Percentiles rank a stretch among this genome's conserved stretches.
These are phyloP conservation scores for Spatholobus suberectus DNA, from an alignment of 306 rosid species.

Conservation along the genomic window DNA sequence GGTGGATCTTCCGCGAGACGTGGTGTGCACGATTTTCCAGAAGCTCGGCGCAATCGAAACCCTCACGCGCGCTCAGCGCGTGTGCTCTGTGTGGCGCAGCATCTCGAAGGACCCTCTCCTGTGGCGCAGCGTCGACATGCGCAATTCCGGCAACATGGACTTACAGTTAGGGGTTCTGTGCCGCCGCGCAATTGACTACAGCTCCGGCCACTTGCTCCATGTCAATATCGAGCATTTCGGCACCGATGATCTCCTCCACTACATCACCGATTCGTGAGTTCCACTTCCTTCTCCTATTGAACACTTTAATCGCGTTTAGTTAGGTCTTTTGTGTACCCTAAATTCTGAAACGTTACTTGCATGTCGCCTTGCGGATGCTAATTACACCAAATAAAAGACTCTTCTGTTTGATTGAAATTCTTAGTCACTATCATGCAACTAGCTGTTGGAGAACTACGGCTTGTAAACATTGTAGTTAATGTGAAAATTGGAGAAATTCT, in stretches of 20 bases:
- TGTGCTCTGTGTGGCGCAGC: constrained; percentile 64
- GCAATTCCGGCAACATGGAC: background rate
- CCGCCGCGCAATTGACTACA: constrained; percentile 56
- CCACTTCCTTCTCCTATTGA: background rate
- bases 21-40: constrained; percentile 49
- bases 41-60: constrained; percentile 55
- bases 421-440: too few relatives aligned
- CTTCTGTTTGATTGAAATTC: too few relatives aligned
- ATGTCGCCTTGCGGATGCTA: background rate
- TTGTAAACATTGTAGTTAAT: too few relatives aligned
- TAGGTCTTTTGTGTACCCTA: background rate
- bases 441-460: too few relatives aligned
- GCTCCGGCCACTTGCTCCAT: constrained; percentile 54
- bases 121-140: constrained; percentile 65
- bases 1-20: constrained; percentile 65
- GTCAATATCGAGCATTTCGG: constrained; percentile 54
- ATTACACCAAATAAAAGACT: too few relatives aligned
- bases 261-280: constrained; percentile 58
- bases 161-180: constrained; percentile 49
- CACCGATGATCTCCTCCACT: constrained; percentile 53
- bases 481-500: too few relatives aligned
- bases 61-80: constrained; percentile 47
- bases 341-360: background rate
- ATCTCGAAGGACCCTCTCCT: constrained; percentile 62
- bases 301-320: background rate